Base-by-base conservation (phyloP, 2,329 filamentous ascomycete species). In the Hymenoscyphus linearis region DNA sequence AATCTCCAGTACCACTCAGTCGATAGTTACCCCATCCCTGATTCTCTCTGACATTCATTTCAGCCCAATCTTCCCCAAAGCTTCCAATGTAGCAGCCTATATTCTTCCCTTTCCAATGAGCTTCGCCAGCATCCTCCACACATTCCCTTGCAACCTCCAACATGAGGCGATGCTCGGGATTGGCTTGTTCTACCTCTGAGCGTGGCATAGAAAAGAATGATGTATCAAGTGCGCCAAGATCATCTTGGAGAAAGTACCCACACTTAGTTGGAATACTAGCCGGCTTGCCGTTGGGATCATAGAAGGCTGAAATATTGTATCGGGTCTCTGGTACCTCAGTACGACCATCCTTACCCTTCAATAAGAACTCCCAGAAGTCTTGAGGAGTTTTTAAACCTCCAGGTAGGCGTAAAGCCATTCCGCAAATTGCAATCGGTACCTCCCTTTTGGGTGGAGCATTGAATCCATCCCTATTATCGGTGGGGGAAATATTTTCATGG, bases 331-430 rank as follows among this genome's bases (percentile, higher is more conserved):
- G 73, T 0, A 75, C 67, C 6, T 61, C 61, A n/a, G 67, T 67
- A 6, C 62, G 63, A 1, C 64, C 68, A 52, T 67, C 66, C 13
- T 62, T 62, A 22, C 69, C 69, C 44, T 72, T 69, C 52, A 71
- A 18, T 0, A 75, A 62, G 2, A 75, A 64, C 37, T 71, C 64
- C 72, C 73, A 75, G 40, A 70, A 73, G 7, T 66, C 67, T 10
- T 66, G 54, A 0, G 67, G 61, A 26, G 66, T 67, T 2, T 64
- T 58, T 4, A 75, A 62, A 1, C 67, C 65, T 1, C 74, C 73
- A 0, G 73, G 74, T 2, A 75, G 68, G 7, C 71, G 68, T 62
- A 74, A 62, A 1, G 66, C 73, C 63, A 74, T 71, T 18, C 73
- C 73, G 12, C 71, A 64, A 52, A 75, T 71, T 22, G 73, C 73